Evolutionary conservation across 2,329 filamentous ascomycete genomes (phyloP), one percentile per base, ranked within the genome.

Genomic region (Penicillium capsulatum): DNA sequence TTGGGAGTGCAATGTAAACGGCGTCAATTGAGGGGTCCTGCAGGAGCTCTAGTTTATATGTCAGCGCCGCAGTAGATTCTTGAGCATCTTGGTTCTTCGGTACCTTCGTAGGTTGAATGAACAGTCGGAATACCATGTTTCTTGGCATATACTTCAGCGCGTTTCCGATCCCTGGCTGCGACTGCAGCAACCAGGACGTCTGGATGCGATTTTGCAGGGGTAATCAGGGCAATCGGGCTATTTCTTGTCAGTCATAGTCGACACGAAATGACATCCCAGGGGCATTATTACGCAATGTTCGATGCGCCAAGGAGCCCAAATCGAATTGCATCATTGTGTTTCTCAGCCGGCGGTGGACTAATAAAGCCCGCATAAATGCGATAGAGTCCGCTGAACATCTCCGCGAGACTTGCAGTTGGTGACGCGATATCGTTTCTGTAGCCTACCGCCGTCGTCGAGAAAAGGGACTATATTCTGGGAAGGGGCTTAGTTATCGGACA

Each of bases 161-260:
- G 71, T 3, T 54, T 56, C 20, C 50, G 60, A 53, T 77, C 70
- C 3, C 76, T 66, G 2, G 76, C 74, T 2, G 77, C 74, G 1
- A 81, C 67, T 3, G 70, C 72, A 7, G 70, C 65, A 9, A 81
- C 44, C 9, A 77, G 62, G 10, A 79, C 71, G 27, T 77, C 74
- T 0, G 75, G 63, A 48, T 81, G 76, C 3, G 65, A 68, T 44
- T 65, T 70, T 10, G 76, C 75, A 0, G 76, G 75, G 2, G 43
- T 53, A 24, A 79, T 57, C 13, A 60, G 30, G 8, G 54, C 38
- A 7, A 51, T 3, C 0, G 50, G 24, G 56, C 60, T 31, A 42
- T 8, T 36, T 16, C 4, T 20, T 4, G 11, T 16, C 17, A 20
- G n/a, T 16, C n/a, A 9, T 11, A 16, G 29, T 3, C 10, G 26